Percentiles rank a stretch among this genome's conserved stretches.
These are phyloP conservation scores for Vaccinium vitisidaea DNA, from an alignment of 148 eudicot genomes.

Conservation along the genomic window DNA sequence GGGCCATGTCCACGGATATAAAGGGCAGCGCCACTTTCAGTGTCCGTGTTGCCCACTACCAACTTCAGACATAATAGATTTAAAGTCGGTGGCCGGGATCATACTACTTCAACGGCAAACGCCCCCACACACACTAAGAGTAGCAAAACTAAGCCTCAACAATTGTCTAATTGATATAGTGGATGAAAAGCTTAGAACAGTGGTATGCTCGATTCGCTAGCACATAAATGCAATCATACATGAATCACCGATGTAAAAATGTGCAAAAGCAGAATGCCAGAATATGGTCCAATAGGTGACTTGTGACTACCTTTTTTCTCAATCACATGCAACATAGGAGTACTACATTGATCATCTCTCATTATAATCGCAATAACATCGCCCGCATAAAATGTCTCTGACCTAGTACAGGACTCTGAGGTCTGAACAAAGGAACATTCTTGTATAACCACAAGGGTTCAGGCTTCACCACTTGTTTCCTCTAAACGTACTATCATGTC, in stretches of 20 bases:
- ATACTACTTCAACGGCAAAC: neutral
- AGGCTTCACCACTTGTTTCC: neutral
- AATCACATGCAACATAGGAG: neutral
- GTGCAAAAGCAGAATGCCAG: slow-evolving; percentile 8
- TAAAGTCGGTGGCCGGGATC: neutral
- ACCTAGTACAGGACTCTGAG: neutral
- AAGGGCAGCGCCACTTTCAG: neutral
- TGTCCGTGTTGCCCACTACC: neutral
- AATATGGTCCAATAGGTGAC: neutral
- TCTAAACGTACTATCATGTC: neutral
- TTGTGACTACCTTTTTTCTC: neutral
- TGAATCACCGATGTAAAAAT: neutral
- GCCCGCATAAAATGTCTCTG: neutral
- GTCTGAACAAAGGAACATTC: neutral
- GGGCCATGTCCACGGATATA: neutral
- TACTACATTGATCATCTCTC: slow-evolving; percentile 3
- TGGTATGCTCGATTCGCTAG: neutral
- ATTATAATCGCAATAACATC: neutral
- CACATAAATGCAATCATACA: neutral
- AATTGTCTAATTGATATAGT: neutral
- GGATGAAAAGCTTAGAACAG: neutral
- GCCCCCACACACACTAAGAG: neutral
- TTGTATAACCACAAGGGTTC: neutral
- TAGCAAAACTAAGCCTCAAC: neutral
- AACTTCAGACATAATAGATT: neutral